Conservation (phyloP, 1,284 basidiomycete species). For the Tylopilus sp. region DNA sequence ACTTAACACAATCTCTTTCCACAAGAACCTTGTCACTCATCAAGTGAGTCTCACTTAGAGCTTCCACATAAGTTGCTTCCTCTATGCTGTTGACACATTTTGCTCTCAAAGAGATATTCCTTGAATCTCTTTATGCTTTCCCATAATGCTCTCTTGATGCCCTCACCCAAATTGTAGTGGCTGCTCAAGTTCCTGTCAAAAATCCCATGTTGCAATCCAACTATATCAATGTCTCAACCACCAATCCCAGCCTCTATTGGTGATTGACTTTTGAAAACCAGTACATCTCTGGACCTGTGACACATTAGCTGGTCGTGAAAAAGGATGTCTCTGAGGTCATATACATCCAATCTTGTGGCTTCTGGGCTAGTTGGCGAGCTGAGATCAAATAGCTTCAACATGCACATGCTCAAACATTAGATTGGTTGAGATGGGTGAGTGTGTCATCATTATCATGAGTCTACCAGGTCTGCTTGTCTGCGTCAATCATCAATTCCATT, state of each 20-base stretch:
- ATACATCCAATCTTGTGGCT: conserved; percentile 34
- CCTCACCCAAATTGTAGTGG: not conserved
- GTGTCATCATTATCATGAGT: conserved; percentile 13
- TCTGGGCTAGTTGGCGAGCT: not conserved
- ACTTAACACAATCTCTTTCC: no score
- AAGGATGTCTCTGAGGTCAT: conserved; percentile 67
- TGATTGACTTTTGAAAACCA: conserved; percentile 72
- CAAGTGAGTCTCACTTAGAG: no score
- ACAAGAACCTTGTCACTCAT: no score
- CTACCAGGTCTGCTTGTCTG: not conserved
- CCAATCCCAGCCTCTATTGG: conserved; percentile 81
- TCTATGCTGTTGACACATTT: no score
- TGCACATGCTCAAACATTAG: conserved; percentile 67
- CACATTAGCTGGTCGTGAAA: conserved; percentile 60
- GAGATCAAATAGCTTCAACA: conserved; percentile 65
- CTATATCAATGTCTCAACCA: conserved; percentile 65
- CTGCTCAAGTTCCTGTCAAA: conserved; percentile 3
- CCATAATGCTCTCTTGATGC: no score
- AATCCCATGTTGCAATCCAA: conserved; percentile 76
- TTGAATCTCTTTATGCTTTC: no score
- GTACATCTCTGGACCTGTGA: conserved; percentile 70
- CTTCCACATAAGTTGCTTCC: no score
- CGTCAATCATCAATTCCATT: not conserved
- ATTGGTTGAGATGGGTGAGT: conserved; percentile 55
- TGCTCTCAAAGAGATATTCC: no score